These are phyloP conservation scores for Dimocarpus longan DNA, from an alignment of 345 rosid genomes.

Conservation along the genomic window DNA sequence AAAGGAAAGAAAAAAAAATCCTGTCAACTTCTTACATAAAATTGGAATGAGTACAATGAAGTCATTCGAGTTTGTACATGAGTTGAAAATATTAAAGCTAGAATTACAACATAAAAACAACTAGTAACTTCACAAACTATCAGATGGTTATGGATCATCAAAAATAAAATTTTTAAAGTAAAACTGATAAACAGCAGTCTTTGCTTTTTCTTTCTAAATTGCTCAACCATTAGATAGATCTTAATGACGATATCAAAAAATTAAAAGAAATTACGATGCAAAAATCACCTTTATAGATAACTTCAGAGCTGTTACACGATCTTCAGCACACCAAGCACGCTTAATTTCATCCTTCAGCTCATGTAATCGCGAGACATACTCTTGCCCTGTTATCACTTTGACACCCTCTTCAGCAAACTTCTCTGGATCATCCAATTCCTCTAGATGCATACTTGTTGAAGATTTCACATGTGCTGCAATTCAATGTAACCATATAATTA, in stretches of 20 bases:
- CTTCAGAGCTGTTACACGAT: constrained; percentile 81
- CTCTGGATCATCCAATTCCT: constrained; percentile 60
- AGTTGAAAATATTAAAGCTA: background rate
- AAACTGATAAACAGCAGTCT: constrained; percentile 10
- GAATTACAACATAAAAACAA: background rate
- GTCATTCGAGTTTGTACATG: background rate
- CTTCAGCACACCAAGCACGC: constrained; percentile 71
- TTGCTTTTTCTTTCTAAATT: constrained; percentile 3
- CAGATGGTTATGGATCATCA: background rate
- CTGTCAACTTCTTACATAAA: background rate
- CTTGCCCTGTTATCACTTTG: constrained; percentile 61
- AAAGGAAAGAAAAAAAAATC: background rate
- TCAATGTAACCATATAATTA: constrained; percentile 21
- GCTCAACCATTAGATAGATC: constrained; percentile 12
- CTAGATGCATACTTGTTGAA: constrained; percentile 42
- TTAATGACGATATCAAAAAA: background rate
- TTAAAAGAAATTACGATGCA: background rate
- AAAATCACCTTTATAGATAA: constrained; percentile 70
- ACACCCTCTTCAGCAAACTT: constrained; percentile 52
- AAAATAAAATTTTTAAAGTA: constrained; percentile 5
- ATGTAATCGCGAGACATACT: constrained; percentile 66
- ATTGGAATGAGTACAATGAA: background rate
- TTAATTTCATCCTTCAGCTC: constrained; percentile 80
- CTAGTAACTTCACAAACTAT: constrained; percentile 6
- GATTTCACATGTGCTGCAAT: constrained; percentile 53